These are phyloP conservation scores for Salvia hispanica DNA, from an alignment of 257 asterid genomes.

Conservation along the genomic window DNA sequence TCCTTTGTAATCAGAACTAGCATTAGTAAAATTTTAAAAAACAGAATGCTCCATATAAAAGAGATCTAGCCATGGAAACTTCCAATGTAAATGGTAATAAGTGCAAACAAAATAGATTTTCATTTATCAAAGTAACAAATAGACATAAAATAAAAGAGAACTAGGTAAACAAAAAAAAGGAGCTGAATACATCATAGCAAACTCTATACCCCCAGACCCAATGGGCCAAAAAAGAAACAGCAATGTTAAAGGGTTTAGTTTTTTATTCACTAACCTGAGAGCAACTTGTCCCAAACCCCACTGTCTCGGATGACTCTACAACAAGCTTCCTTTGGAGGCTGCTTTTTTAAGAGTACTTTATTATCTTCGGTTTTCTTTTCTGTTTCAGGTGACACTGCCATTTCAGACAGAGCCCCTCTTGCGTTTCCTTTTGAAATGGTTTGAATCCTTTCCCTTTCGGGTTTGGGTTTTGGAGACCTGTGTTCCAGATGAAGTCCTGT, in stretches of 20 bases:
- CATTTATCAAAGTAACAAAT: slow-evolving; percentile 1
- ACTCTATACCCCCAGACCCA: slow-evolving; percentile 2
- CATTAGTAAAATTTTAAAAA: not conserved
- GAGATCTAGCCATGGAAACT: not conserved
- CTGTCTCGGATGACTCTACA: slow-evolving; percentile 56
- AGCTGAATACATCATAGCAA: slow-evolving; percentile 7
- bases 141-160: not conserved
- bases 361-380: slow-evolving; percentile 37
- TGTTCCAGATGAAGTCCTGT: slow-evolving; percentile 27
- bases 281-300: slow-evolving; percentile 66
- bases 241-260: slow-evolving; percentile 3
- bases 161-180: not conserved
- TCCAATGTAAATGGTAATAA: not conserved
- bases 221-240: slow-evolving; percentile 21
- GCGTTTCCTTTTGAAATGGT: slow-evolving; percentile 80
- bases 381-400: slow-evolving; percentile 36
- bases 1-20: slow-evolving; percentile 3
- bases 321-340: slow-evolving; percentile 41
- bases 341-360: slow-evolving; percentile 28
- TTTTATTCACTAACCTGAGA: slow-evolving; percentile 59
- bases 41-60: slow-evolving; percentile 3
- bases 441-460: slow-evolving; percentile 56
- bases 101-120: not conserved
- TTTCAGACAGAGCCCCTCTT: slow-evolving; percentile 56
- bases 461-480: slow-evolving; percentile 32